These are phyloP conservation scores for Coccomyxa sp. DNA, from an alignment of 139 green algal species.

Conservation along the genomic window DNA sequence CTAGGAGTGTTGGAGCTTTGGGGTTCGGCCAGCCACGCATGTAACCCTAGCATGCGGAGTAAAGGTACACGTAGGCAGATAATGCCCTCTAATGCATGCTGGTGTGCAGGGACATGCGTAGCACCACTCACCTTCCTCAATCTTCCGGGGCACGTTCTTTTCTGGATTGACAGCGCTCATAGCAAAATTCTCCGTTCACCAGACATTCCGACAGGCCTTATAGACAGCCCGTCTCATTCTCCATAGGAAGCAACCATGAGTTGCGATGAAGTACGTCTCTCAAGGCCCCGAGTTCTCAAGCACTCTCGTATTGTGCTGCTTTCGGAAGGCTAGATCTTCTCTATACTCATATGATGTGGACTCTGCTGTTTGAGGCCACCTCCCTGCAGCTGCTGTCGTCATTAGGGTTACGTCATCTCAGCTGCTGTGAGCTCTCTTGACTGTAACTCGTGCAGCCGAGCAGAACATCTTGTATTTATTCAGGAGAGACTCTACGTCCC, in stretches of 20 bases:
- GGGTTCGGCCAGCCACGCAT: not conserved
- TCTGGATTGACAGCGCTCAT: not conserved
- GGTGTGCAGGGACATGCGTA: no score
- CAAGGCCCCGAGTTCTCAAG: not conserved
- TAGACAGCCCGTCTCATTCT: no score
- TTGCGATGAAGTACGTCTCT: not conserved
- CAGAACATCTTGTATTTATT: no score
- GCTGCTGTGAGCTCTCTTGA: no score
- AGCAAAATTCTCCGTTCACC: not conserved
- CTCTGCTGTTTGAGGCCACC: no score
- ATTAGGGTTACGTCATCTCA: no score
- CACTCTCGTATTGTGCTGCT: not conserved
- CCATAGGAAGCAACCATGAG: not conserved
- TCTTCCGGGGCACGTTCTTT: constrained; percentile 7
- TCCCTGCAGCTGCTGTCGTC: no score
- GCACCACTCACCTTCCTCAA: constrained; percentile 21
- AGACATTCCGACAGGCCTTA: no score
- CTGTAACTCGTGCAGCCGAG: no score
- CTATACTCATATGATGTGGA: no score
- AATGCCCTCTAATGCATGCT: not conserved
- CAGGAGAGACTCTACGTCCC: no score
- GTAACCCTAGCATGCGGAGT: not conserved
- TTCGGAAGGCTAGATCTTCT: no score
- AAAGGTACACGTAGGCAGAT: not conserved
- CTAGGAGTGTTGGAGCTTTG: not conserved